Percentiles rank a stretch among this genome's conserved stretches.
phyloP scores from a whole-genome alignment of 2,329 filamentous ascomycete genomes.

The Orbilia quercus region DNA sequence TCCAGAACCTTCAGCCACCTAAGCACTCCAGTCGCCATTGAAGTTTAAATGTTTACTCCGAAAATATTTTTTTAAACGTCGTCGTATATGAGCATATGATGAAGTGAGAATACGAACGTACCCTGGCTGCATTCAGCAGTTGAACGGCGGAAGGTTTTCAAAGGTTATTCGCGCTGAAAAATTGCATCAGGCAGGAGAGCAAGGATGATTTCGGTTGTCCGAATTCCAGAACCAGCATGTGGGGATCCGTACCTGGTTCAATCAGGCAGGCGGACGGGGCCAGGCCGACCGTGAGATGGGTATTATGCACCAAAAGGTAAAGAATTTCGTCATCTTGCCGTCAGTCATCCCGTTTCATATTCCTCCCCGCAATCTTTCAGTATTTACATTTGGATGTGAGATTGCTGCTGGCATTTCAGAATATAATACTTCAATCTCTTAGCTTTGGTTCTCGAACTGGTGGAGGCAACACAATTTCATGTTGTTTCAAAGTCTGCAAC shows the following conservation, averaged over 20 bases:
- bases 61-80: too few species aligned
- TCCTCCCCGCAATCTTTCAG: slow-evolving; percentile 2
- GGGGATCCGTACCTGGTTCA: slow-evolving; percentile 5
- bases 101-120: too few species aligned
- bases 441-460: neutral
- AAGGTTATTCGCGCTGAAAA: neutral
- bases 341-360: neutral
- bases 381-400: neutral
- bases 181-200: slow-evolving; percentile 17
- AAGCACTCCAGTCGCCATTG: too few species aligned
- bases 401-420: slow-evolving; percentile 5
- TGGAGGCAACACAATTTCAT: slow-evolving; percentile 12
- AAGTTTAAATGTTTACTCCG: too few species aligned
- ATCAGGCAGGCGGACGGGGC: slow-evolving; percentile 9
- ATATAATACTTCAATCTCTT: too few species aligned
- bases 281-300: slow-evolving; percentile 3
- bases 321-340: slow-evolving; percentile 9
- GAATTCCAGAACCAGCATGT: slow-evolving; percentile 36
- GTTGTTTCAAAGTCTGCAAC: slow-evolving; percentile 12
- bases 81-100: too few species aligned
- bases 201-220: neutral
- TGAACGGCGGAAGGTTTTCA: too few species aligned
- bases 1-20: too few species aligned
- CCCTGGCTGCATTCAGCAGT: too few species aligned
- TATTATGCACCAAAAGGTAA: neutral